Conservation (phyloP, 306 rosid genomes). For the Cucurbita pepo region DNA sequence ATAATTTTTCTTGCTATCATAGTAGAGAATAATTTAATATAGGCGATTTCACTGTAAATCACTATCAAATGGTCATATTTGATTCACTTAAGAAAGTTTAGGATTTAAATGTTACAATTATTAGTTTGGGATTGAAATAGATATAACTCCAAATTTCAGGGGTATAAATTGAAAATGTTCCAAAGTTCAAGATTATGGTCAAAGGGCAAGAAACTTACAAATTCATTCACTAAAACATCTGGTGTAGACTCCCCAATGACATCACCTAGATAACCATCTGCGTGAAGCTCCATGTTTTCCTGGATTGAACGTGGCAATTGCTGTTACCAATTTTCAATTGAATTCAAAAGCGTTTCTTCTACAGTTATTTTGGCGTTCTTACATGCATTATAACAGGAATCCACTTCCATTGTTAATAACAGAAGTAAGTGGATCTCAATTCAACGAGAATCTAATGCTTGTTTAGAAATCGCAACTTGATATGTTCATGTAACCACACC, state of each 20-base stretch:
- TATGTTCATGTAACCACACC: neutral
- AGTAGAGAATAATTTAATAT: too few relatives aligned
- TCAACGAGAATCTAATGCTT: neutral
- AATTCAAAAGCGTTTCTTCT: neutral
- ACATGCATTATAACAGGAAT: neutral
- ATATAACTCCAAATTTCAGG: too few relatives aligned
- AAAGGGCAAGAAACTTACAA: slow-evolving; percentile 34
- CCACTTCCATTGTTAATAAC: neutral
- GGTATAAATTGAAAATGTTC: too few relatives aligned
- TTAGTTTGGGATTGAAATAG: too few relatives aligned
- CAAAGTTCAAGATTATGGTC: neutral
- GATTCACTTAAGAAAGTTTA: too few relatives aligned
- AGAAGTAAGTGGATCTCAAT: neutral
- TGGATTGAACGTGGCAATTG: slow-evolving; percentile 18
- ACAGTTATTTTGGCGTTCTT: neutral
- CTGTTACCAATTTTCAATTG: neutral
- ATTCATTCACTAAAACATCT: slow-evolving; percentile 73
- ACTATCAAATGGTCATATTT: too few relatives aligned
- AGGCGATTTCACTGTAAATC: too few relatives aligned
- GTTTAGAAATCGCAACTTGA: neutral
- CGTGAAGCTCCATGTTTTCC: slow-evolving; percentile 66
- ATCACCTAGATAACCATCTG: slow-evolving; percentile 73
- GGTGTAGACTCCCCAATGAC: slow-evolving; percentile 90
- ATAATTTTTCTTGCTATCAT: too few relatives aligned
- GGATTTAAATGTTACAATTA: too few relatives aligned